Evolutionary conservation across 2,329 filamentous ascomycete species (phyloP).

Genomic region (Dryadomyces quercus-mongolicae): DNA sequence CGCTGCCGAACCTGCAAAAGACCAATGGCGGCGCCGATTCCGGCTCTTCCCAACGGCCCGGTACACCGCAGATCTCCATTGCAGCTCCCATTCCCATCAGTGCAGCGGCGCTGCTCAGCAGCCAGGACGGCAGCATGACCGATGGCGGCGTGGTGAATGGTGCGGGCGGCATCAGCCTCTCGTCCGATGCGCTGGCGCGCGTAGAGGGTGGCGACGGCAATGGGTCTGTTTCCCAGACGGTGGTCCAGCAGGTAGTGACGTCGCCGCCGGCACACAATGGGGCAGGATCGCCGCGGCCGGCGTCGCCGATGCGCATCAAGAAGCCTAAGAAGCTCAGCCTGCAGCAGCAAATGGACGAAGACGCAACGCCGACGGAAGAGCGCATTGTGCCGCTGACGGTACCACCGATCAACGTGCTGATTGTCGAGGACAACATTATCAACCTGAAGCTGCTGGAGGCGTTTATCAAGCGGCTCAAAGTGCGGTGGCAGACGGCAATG

Average conservation of each 20-base stretch:
- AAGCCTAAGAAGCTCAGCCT: constrained; percentile 36
- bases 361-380: constrained; percentile 30
- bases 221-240: not conserved
- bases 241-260: not conserved
- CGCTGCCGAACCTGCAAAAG: too few relatives aligned
- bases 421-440: constrained; percentile 98
- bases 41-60: not conserved
- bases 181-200: not conserved
- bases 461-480: constrained; percentile 90
- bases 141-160: not conserved
- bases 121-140: not conserved
- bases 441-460: constrained; percentile 88
- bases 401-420: constrained; percentile 91
- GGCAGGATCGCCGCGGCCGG: constrained; percentile 35
- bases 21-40: not conserved
- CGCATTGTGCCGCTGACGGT: constrained; percentile 65
- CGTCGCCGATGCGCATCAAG: constrained; percentile 26
- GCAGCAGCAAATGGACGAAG: not conserved
- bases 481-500: constrained; percentile 94
- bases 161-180: not conserved
- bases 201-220: not conserved
- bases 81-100: not conserved
- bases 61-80: not conserved
- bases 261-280: constrained; percentile 21
- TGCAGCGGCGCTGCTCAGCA: not conserved